phyloP scores from a whole-genome alignment of 2,329 filamentous ascomycete genomes.

The Colletotrichum sp. region DNA sequence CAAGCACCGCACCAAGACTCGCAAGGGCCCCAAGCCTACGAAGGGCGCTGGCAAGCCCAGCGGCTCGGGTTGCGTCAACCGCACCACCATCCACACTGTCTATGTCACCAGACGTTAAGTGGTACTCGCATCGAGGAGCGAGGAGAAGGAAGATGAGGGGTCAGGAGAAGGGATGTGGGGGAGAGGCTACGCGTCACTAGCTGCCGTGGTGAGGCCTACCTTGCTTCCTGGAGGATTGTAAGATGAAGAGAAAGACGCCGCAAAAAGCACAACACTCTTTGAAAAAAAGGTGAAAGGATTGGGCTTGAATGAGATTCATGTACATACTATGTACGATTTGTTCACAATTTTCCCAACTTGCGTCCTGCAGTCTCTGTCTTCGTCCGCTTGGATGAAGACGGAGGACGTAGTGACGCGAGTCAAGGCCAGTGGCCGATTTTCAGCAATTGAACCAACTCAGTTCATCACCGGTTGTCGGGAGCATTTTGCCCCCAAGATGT shows the following conservation, averaged over 20 bases:
- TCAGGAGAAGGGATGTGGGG: not conserved
- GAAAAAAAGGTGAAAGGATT: not conserved
- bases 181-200: not conserved
- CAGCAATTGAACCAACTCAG: not conserved
- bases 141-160: not conserved
- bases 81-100: not conserved
- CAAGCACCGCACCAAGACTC: not conserved
- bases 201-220: not conserved
- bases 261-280: not conserved
- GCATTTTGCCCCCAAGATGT: not conserved
- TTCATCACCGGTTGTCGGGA: not conserved
- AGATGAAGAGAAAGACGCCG: not conserved
- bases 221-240: not conserved
- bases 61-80: not conserved
- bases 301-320: not conserved
- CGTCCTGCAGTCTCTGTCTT: not conserved
- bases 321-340: slow-evolving; percentile 18
- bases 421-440: not conserved
- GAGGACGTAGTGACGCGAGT: not conserved
- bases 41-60: not conserved
- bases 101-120: not conserved
- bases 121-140: not conserved
- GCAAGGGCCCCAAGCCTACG: not conserved
- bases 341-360: not conserved
- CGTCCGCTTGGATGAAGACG: not conserved